Evolutionary conservation across 2,329 filamentous ascomycete genomes (phyloP).

Genomic region (Penicillium griseofulvum): DNA sequence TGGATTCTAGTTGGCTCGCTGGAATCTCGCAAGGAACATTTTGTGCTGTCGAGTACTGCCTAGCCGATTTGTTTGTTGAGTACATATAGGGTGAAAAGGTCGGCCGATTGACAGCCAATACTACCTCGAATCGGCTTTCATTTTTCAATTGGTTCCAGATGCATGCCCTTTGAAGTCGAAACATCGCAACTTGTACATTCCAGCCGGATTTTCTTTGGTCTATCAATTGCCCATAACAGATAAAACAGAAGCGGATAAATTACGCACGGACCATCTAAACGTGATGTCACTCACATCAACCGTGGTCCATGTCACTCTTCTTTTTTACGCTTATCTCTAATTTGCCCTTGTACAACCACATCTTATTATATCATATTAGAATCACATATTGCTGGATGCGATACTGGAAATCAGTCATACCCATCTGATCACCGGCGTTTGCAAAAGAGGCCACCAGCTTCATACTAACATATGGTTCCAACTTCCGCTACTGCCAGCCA

Average conservation of each 20-base stretch:
- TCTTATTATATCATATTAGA: too few relatives aligned
- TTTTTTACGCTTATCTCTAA: constrained; percentile 4
- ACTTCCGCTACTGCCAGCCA: not conserved
- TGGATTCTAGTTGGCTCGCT: constrained; percentile 11
- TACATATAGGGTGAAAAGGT: not conserved
- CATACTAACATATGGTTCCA: not conserved
- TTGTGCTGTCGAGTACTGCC: constrained; percentile 4
- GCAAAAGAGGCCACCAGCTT: not conserved
- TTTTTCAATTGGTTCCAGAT: not conserved
- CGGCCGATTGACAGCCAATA: not conserved
- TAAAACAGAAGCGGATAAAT: too few relatives aligned
- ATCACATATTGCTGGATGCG: not conserved
- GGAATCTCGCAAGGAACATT: constrained; percentile 3
- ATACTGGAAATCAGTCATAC: not conserved
- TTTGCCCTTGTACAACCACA: not conserved
- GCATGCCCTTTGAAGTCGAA: not conserved
- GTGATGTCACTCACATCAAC: constrained; percentile 6
- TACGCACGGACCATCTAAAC: constrained; percentile 2
- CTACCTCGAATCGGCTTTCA: not conserved
- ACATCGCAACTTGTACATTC: not conserved
- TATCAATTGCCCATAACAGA: too few relatives aligned
- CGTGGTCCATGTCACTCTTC: not conserved
- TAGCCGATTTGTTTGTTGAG: not conserved
- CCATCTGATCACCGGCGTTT: not conserved
- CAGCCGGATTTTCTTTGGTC: not conserved